Evolutionary conservation across 1,284 basidiomycete genomes (phyloP).

Genomic region (Prillingera fragicola): DNA sequence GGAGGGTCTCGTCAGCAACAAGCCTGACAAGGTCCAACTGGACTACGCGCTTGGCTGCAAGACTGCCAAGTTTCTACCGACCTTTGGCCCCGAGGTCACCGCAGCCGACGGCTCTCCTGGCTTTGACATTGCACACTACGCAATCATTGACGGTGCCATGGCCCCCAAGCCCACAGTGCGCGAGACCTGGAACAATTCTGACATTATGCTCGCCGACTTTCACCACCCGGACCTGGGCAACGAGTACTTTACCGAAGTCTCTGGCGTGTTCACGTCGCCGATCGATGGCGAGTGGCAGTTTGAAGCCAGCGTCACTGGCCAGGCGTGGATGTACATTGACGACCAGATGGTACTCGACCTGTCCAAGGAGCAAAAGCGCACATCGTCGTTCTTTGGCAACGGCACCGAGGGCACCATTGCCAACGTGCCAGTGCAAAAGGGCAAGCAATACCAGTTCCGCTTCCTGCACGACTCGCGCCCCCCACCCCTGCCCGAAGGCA

Average conservation of each 20-base stretch:
- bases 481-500: slow-evolving; percentile 1
- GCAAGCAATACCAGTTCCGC: slow-evolving; percentile 22
- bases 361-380: slow-evolving; percentile 50
- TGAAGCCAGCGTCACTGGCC: slow-evolving; percentile 25
- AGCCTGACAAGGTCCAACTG: slow-evolving; percentile 38
- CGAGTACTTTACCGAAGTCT: slow-evolving; percentile 21
- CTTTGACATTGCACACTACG: slow-evolving; percentile 23
- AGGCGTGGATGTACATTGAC: slow-evolving; percentile 56
- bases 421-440: slow-evolving; percentile 21
- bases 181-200: slow-evolving; percentile 16
- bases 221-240: slow-evolving; percentile 12
- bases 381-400: slow-evolving; percentile 23
- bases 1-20: slow-evolving; percentile 52
- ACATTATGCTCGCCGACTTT: slow-evolving; percentile 31
- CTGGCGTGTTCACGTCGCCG: slow-evolving; percentile 22
- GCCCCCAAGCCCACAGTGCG: slow-evolving; percentile 7
- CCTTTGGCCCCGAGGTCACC: slow-evolving; percentile 23
- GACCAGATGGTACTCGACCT: slow-evolving; percentile 61
- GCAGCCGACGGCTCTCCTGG: slow-evolving; percentile 22
- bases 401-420: slow-evolving; percentile 21
- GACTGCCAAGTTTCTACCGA: slow-evolving; percentile 22
- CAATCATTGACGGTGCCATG: slow-evolving; percentile 16
- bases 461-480: slow-evolving; percentile 18
- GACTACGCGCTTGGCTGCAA: slow-evolving; percentile 49
- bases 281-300: slow-evolving; percentile 30